Evolutionary conservation across 2,329 filamentous ascomycete genomes (phyloP).

Genomic region (Neonectria ditissima): DNA sequence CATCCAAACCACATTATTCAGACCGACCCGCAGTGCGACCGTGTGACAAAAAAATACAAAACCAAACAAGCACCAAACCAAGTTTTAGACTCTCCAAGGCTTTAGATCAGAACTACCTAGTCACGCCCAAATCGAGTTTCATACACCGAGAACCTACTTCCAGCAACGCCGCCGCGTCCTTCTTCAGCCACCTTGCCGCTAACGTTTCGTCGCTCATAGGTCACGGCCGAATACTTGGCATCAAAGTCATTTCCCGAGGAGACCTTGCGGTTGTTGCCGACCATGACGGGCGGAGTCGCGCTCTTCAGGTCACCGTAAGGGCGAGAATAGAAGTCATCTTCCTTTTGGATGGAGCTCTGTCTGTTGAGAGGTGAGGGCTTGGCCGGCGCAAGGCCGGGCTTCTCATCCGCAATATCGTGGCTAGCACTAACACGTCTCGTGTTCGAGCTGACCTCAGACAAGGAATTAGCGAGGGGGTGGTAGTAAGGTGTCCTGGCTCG

Average conservation of each 20-base stretch:
- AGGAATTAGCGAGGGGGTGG: constrained; percentile 45
- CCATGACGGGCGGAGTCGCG: constrained; percentile 65
- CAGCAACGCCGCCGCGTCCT: constrained; percentile 61
- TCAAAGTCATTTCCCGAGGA: constrained; percentile 70
- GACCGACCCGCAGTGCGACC: constrained; percentile 32
- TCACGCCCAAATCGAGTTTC: constrained; percentile 15
- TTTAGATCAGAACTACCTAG: constrained; percentile 12
- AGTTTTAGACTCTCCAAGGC: background rate
- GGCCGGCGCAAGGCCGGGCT: constrained; percentile 32
- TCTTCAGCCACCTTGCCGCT: constrained; percentile 82
- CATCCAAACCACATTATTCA: constrained; percentile 14
- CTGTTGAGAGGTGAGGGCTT: constrained; percentile 42
- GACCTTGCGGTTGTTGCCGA: constrained; percentile 64
- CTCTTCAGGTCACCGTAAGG: constrained; percentile 70
- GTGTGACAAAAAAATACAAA: constrained; percentile 30
- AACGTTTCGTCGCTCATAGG: constrained; percentile 68
- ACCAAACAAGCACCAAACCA: constrained; percentile 7
- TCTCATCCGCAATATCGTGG: constrained; percentile 60
- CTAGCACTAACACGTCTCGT: constrained; percentile 56
- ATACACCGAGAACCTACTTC: constrained; percentile 40
- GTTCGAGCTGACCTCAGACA: constrained; percentile 62
- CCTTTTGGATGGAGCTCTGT: constrained; percentile 62
- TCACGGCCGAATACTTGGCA: constrained; percentile 44
- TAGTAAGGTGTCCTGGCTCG: constrained; percentile 38
- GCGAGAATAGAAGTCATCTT: constrained; percentile 63